These are phyloP conservation scores for Elsinoe perseae DNA, from an alignment of 2,329 filamentous ascomycete genomes.

Conservation along the genomic window DNA sequence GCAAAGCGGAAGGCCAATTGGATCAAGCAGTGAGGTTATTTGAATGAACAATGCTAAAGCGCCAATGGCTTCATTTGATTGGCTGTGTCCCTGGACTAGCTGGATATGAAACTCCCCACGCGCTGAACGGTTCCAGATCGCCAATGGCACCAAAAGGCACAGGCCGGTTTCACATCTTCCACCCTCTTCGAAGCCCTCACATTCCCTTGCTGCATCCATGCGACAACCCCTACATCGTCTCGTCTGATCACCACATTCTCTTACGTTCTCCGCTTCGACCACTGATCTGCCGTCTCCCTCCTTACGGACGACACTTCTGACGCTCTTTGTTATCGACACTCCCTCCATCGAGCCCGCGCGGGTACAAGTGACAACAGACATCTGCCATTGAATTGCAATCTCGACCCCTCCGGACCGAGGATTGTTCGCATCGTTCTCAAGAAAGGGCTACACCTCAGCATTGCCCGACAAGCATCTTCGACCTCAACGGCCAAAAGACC, in stretches of 20 bases:
- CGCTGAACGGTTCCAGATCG: conserved; percentile 4
- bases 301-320: conserved; percentile 13
- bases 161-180: not conserved
- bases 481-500: not conserved
- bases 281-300: conserved; percentile 12
- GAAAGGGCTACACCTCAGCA: not conserved
- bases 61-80: not conserved
- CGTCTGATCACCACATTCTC: conserved; percentile 7
- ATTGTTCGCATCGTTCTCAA: conserved; percentile 1
- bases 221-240: conserved; percentile 5
- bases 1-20: not conserved
- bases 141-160: not conserved
- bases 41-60: conserved; percentile 3
- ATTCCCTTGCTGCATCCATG: not conserved
- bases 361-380: not conserved
- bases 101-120: not conserved
- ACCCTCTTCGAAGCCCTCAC: not conserved
- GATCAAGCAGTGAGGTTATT: conserved; percentile 5
- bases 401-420: not conserved
- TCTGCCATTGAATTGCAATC: not conserved
- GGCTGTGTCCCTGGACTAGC: conserved; percentile 2
- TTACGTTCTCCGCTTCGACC: conserved; percentile 4
- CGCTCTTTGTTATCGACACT: conserved; percentile 14
- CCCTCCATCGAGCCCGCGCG: not conserved
- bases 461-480: conserved; percentile 4